Evolutionary conservation across 2,329 filamentous ascomycete genomes (phyloP).

Genomic region (Aspergillus sp.): DNA sequence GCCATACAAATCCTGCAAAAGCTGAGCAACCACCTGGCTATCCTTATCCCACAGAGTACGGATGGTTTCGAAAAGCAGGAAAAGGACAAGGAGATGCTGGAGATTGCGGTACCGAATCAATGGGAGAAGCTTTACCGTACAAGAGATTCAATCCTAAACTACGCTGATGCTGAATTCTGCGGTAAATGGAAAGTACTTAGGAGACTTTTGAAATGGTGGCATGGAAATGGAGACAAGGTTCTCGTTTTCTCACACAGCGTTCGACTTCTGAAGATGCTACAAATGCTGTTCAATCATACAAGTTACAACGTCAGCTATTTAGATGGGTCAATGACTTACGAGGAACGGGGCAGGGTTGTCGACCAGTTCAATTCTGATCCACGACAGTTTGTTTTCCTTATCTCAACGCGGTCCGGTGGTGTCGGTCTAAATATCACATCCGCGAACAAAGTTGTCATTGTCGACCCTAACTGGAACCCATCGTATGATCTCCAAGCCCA

Average conservation of each 20-base stretch:
- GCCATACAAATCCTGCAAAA: conserved; percentile 80
- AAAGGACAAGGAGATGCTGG: conserved; percentile 72
- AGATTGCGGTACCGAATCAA: conserved; percentile 69
- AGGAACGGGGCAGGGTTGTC: conserved; percentile 77
- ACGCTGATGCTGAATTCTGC: conserved; percentile 86
- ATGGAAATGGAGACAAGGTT: conserved; percentile 87
- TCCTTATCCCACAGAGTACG: conserved; percentile 69
- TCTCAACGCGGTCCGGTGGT: conserved; percentile 89
- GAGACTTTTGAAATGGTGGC: conserved; percentile 86
- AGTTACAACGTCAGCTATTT: conserved; percentile 89
- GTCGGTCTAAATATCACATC: conserved; percentile 95
- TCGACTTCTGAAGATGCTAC: conserved; percentile 76
- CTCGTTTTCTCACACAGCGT: conserved; percentile 94
- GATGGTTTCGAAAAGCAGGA: conserved; percentile 71
- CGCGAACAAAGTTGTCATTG: conserved; percentile 95
- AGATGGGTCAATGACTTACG: conserved; percentile 79
- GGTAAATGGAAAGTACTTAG: conserved; percentile 95
- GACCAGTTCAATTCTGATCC: conserved; percentile 90
- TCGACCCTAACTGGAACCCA: conserved; percentile 98
- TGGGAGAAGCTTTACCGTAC: conserved; percentile 74
- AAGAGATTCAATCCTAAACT: conserved; percentile 75
- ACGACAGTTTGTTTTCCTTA: conserved; percentile 88
- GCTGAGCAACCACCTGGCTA: conserved; percentile 86
- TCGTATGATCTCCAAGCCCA: conserved; percentile 93
- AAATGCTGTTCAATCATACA: conserved; percentile 82